These are phyloP conservation scores for Aspergillus brasiliensis DNA, from an alignment of 2,329 filamentous ascomycete species.

Conservation along the genomic window DNA sequence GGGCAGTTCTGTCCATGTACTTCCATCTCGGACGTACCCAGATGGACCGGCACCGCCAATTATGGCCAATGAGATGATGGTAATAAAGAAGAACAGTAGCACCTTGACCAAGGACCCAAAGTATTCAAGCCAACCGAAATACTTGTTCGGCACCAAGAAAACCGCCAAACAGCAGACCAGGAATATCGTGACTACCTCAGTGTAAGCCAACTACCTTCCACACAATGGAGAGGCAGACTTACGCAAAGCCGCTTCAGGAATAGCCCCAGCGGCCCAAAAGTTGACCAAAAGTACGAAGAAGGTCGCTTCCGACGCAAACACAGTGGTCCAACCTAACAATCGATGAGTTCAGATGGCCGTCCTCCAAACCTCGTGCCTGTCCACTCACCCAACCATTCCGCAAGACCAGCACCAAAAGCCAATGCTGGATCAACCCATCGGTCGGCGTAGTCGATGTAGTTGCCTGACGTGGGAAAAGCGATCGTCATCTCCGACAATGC, in stretches of 20 bases:
- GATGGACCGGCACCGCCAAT: conserved; percentile 44
- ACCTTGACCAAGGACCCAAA: conserved; percentile 41
- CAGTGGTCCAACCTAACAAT: conserved; percentile 9
- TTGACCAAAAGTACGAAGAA: conserved; percentile 13
- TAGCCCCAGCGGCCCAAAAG: conserved; percentile 2
- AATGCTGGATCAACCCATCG: conserved; percentile 43
- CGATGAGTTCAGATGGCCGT: background rate
- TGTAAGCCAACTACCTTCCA: background rate
- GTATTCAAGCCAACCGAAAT: conserved; percentile 44
- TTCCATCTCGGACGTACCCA: conserved; percentile 34
- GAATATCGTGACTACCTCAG: conserved; percentile 9
- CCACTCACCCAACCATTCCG: conserved; percentile 22
- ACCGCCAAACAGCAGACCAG: conserved; percentile 21
- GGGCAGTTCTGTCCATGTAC: conserved; percentile 35
- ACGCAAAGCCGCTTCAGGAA: conserved; percentile 12
- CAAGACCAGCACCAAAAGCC: conserved; percentile 40
- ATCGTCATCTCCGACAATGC: conserved; percentile 15
- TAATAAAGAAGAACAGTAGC: conserved; percentile 39
- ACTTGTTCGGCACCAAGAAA: conserved; percentile 31
- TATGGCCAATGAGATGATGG: conserved; percentile 41
- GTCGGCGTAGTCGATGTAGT: conserved; percentile 43
- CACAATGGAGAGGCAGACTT: background rate
- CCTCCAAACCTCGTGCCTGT: background rate
- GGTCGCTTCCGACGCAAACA: conserved; percentile 10
- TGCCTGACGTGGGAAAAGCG: conserved; percentile 35